A percentile compares a stretch with the other conserved stretches of the same genome.
Conservation (phyloP, 768 basidiomycete species). For the Leccinum imitatum region DNA sequence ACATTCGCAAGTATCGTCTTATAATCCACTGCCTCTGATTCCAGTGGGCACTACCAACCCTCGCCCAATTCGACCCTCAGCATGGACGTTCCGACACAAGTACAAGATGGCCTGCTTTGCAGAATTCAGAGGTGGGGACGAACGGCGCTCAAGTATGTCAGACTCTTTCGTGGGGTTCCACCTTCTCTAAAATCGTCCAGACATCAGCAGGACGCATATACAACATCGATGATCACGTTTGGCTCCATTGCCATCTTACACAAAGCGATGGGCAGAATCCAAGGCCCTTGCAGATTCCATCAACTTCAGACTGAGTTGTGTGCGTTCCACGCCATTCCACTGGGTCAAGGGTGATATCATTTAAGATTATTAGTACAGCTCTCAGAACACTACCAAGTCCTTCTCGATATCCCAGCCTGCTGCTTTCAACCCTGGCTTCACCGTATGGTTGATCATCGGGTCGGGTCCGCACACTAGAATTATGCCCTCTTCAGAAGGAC, state of each 20-base stretch:
- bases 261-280: conserved; percentile 98
- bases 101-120: too few relatives aligned
- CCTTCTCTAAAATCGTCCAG: too few relatives aligned
- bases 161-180: too few relatives aligned
- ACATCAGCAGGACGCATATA: conserved; percentile 58
- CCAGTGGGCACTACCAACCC: too few relatives aligned
- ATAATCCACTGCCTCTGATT: too few relatives aligned
- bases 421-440: conserved; percentile 33
- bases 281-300: conserved; percentile 96
- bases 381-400: conserved; percentile 38
- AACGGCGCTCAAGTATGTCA: too few relatives aligned
- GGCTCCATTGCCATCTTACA: conserved; percentile 83
- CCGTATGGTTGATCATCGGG: conserved; percentile 34
- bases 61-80: too few relatives aligned
- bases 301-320: conserved; percentile 43
- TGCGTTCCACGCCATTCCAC: not conserved
- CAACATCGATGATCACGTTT: conserved; percentile 82
- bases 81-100: too few relatives aligned
- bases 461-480: conserved; percentile 54
- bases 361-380: not conserved
- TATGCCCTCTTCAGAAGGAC: conserved; percentile 37
- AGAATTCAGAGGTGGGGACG: too few relatives aligned
- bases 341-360: not conserved
- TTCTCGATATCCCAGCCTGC: conserved; percentile 38
- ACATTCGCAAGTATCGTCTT: too few relatives aligned